phyloP scores from a whole-genome alignment of 2,329 filamentous ascomycete genomes.

The Fusarium humuli region DNA sequence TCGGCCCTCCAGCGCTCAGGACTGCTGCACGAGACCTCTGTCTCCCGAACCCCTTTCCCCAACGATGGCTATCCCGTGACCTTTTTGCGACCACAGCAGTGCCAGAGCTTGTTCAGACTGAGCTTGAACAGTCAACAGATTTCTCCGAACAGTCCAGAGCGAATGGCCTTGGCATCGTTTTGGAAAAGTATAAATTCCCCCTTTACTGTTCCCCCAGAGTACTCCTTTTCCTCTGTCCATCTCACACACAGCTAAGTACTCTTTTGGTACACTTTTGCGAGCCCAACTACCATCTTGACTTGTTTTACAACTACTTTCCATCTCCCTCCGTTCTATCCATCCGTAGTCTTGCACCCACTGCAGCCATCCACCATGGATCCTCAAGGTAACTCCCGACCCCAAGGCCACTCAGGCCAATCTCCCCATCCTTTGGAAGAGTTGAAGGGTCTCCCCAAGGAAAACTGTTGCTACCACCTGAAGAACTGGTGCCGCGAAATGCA shows the following conservation, averaged over 20 bases:
- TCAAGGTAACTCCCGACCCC: background rate
- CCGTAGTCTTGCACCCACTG: background rate
- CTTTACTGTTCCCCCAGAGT: background rate
- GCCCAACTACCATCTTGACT: background rate
- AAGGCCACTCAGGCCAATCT: background rate
- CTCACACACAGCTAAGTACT: background rate
- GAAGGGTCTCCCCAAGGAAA: background rate
- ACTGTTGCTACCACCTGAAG: background rate
- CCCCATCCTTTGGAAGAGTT: background rate
- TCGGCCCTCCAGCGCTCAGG: background rate
- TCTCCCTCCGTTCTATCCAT: background rate
- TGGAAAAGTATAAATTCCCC: background rate
- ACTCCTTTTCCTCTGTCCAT: background rate
- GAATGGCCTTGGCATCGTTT: too few relatives aligned
- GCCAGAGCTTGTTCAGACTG: background rate
- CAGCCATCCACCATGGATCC: background rate
- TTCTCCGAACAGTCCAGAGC: background rate
- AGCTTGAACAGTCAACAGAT: background rate
- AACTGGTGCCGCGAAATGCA: background rate
- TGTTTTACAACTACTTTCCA: background rate
- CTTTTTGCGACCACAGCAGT: background rate
- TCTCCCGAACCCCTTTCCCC: background rate
- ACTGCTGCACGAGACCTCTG: background rate
- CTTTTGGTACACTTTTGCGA: background rate
- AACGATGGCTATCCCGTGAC: background rate